A percentile compares a stretch with the other conserved stretches of the same genome.
Conservation (phyloP, 2,329 filamentous ascomycete species). For the Cordyceps cateniannulata region DNA sequence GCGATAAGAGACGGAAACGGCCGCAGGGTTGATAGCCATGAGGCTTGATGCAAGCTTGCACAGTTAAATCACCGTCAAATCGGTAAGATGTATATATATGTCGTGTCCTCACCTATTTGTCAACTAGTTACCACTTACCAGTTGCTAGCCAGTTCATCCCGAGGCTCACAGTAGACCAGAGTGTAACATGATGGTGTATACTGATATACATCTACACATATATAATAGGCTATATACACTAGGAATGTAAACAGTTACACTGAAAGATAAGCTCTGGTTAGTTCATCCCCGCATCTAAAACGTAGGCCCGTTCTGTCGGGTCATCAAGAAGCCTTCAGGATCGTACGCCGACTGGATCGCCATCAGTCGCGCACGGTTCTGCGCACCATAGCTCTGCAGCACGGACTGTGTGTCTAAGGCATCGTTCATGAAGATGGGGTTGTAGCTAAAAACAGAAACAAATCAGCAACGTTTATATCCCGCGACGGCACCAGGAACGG, state of each 20-base stretch:
- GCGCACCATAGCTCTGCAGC: slow-evolving; percentile 17
- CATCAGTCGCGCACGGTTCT: slow-evolving; percentile 14
- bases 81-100: neutral
- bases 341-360: slow-evolving; percentile 15
- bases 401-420: slow-evolving; percentile 16
- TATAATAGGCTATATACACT: neutral
- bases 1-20: neutral
- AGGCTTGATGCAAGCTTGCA: neutral
- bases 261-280: no score
- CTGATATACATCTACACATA: neutral
- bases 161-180: neutral
- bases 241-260: neutral
- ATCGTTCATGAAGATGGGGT: slow-evolving; percentile 21
- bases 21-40: neutral
- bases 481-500: no score
- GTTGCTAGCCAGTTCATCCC: neutral
- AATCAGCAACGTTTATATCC: neutral
- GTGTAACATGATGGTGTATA: neutral
- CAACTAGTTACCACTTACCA: no score
- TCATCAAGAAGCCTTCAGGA: slow-evolving; percentile 12
- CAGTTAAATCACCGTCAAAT: neutral
- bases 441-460: slow-evolving; percentile 13
- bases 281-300: neutral
- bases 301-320: slow-evolving; percentile 3
- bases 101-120: neutral